A percentile compares a stretch with the other conserved stretches of the same genome.
These are phyloP conservation scores for Entelexis sorbosivorans DNA, from an alignment of 1,139 yeast genomes.

Conservation along the genomic window DNA sequence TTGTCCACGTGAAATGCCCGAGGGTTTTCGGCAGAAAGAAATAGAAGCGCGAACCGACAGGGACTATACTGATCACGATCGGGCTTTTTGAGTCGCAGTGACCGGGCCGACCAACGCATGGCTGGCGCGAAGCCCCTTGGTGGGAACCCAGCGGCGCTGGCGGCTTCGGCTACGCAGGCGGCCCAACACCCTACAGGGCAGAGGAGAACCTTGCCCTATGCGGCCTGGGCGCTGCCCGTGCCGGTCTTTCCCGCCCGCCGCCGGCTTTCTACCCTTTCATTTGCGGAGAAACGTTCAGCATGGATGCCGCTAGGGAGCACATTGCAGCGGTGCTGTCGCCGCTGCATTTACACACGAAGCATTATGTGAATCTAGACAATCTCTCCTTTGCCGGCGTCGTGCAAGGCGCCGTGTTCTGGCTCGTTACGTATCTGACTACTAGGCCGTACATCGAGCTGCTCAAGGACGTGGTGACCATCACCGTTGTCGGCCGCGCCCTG, in stretches of 20 bases:
- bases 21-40: too few species aligned
- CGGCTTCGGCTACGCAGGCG: neutral
- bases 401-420: conserved; percentile 1
- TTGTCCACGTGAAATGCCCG: too few species aligned
- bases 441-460: conserved; percentile 5
- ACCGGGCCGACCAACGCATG: too few species aligned
- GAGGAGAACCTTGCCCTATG: neutral
- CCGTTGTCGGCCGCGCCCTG: conserved; percentile 14
- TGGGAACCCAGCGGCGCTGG: neutral
- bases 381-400: neutral
- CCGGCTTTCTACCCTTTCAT: neutral
- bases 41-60: too few species aligned
- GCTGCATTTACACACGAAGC: neutral
- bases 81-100: too few species aligned
- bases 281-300: neutral
- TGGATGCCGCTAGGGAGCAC: neutral
- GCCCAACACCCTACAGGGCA: neutral
- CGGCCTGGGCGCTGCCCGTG: neutral
- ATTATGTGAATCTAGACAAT: neutral
- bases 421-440: conserved; percentile 8
- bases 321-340: conserved; percentile 1
- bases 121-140: too few species aligned
- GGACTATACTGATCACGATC: too few species aligned
- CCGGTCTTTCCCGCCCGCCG: neutral
- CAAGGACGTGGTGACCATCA: conserved; percentile 12